Conservation (phyloP, 75 land plant species). For the Selaginella tamariscina region DNA sequence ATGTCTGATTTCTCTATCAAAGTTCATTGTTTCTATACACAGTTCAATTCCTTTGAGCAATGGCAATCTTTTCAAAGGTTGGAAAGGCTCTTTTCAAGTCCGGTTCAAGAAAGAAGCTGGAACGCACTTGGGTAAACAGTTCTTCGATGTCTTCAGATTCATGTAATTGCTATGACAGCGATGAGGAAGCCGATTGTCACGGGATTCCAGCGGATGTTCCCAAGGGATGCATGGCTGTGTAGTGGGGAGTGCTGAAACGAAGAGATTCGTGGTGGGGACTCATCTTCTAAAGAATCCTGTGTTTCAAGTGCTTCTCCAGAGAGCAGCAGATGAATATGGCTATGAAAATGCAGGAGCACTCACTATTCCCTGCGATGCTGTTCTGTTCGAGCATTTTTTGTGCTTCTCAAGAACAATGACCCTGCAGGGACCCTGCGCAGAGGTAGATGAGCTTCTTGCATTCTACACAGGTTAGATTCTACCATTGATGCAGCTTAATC, state of each 20-base stretch:
- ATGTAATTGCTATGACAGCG: too few species aligned
- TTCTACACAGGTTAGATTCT: not conserved
- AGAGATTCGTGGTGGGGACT: slow-evolving; percentile 43
- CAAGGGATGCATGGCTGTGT: slow-evolving; percentile 38
- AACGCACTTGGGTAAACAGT: too few species aligned
- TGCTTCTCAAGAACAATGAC: slow-evolving; percentile 16
- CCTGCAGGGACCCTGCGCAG: not conserved
- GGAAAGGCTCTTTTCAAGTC: too few species aligned
- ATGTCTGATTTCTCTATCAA: too few species aligned
- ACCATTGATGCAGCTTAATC: too few species aligned
- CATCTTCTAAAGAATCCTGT: slow-evolving; percentile 32
- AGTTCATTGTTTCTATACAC: too few species aligned
- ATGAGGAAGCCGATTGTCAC: too few species aligned
- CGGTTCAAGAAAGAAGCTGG: too few species aligned
- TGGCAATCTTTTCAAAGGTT: too few species aligned
- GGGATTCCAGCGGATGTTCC: slow-evolving; percentile 15
- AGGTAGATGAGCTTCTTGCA: not conserved
- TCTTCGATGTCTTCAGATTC: too few species aligned
- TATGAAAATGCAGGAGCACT: slow-evolving; percentile 48
- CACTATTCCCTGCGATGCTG: slow-evolving; percentile 43
- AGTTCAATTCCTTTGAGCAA: too few species aligned
- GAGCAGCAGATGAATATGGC: slow-evolving; percentile 56
- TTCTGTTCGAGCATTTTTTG: slow-evolving; percentile 31
- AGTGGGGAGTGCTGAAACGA: slow-evolving; percentile 39
- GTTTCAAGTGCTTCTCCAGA: slow-evolving; percentile 33